phyloP scores from a whole-genome alignment of 768 basidiomycete genomes.

The Tubosaeta sp. region DNA sequence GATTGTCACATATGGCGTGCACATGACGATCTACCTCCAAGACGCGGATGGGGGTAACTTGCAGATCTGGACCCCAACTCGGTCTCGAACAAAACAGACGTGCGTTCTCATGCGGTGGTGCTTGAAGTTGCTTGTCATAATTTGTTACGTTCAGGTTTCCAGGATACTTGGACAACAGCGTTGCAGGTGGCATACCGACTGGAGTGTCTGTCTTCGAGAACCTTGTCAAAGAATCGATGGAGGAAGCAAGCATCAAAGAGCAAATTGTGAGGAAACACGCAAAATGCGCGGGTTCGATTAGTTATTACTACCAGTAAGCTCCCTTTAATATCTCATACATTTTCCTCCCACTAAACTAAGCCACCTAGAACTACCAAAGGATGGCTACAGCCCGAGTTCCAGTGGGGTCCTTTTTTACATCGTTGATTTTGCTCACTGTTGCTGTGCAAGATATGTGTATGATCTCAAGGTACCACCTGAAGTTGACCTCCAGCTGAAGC shows the following conservation, averaged over 20 bases:
- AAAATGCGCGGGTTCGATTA: slow-evolving; percentile 62
- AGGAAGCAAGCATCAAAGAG: slow-evolving; percentile 82
- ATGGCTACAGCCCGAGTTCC: slow-evolving; percentile 84
- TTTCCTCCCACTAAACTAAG: background rate
- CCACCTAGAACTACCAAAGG: slow-evolving; percentile 21
- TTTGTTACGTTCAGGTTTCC: slow-evolving; percentile 55
- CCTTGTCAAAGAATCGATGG: slow-evolving; percentile 87
- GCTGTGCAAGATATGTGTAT: slow-evolving; percentile 67
- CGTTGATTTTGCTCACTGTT: background rate
- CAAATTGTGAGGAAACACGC: slow-evolving; percentile 57
- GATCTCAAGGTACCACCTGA: slow-evolving; percentile 67
- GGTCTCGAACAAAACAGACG: slow-evolving; percentile 87
- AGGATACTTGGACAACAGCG: slow-evolving; percentile 82
- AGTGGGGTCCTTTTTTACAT: slow-evolving; percentile 43
- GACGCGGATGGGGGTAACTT: slow-evolving; percentile 37
- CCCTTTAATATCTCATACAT: background rate
- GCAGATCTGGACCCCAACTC: slow-evolving; percentile 83
- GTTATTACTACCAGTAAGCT: slow-evolving; percentile 74
- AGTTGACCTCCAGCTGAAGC: slow-evolving; percentile 57
- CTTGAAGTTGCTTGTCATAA: background rate
- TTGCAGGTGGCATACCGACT: slow-evolving; percentile 87
- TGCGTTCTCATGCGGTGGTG: slow-evolving; percentile 34
- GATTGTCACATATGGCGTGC: slow-evolving; percentile 86
- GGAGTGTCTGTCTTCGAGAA: slow-evolving; percentile 70
- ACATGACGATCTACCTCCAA: slow-evolving; percentile 67